phyloP scores from a whole-genome alignment of 257 asterid species.

The Gardenia jasminoides region DNA sequence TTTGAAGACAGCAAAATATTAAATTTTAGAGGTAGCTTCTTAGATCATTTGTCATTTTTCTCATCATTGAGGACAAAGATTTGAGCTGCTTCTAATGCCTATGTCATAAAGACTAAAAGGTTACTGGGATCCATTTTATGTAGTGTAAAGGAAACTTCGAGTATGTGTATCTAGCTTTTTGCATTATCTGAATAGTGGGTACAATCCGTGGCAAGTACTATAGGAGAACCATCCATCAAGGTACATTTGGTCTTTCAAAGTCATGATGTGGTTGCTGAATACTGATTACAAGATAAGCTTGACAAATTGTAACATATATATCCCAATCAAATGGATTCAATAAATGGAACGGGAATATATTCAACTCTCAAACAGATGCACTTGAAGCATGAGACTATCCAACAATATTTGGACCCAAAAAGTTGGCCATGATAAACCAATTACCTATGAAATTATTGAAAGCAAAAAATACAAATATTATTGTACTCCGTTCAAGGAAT shows the following conservation, averaged over 20 bases:
- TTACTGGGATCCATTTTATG: too few relatives aligned
- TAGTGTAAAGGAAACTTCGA: too few relatives aligned
- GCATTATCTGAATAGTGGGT: too few relatives aligned
- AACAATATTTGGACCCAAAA: slow-evolving; percentile 32
- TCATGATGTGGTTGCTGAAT: too few relatives aligned
- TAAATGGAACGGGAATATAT: not conserved
- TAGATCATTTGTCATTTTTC: not conserved
- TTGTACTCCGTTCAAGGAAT: slow-evolving; percentile 21
- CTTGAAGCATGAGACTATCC: not conserved
- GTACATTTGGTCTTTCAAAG: not conserved
- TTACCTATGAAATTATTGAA: slow-evolving; percentile 35
- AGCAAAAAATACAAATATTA: slow-evolving; percentile 17
- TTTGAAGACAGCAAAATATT: too few relatives aligned
- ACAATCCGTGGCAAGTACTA: not conserved
- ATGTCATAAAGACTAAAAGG: too few relatives aligned
- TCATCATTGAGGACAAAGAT: too few relatives aligned
- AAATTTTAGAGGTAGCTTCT: too few relatives aligned
- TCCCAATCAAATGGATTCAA: not conserved
- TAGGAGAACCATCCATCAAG: not conserved
- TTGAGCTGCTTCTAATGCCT: too few relatives aligned
- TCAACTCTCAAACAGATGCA: slow-evolving; percentile 5
- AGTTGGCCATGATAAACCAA: slow-evolving; percentile 24
- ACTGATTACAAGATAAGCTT: not conserved
- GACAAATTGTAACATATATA: not conserved
- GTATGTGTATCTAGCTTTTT: too few relatives aligned